Base-by-base conservation (phyloP, 352 stramenopile genomes). In the Phytophthora boehmeriae region DNA sequence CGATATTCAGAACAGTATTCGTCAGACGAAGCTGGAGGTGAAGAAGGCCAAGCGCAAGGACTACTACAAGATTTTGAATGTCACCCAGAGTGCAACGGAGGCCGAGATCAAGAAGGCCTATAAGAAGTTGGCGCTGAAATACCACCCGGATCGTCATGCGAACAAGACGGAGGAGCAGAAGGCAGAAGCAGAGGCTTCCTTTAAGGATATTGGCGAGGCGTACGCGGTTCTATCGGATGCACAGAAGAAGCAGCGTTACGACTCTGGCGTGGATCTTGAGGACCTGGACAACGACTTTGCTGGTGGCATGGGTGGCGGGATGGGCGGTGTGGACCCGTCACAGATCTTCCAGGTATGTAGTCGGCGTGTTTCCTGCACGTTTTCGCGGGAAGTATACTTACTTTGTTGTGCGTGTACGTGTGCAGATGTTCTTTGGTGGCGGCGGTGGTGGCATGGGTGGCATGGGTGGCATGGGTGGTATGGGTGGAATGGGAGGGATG, bases 21-120 rank as follows among this genome's bases (percentile, higher is more conserved):
- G 85, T 25, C 82, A 97, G 47, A 94, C 89, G 16, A 96, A 98
- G 66, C 62, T 94, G 51, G 87, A 97, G 53, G 71, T 98, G 13
- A 98, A 98, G 83, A 92, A 97, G 75, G 88, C 92, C n/a, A 97
- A 97, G 66, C 82, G 93, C 61, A 98, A 98, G 71, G 89, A 99
- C 74, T 98, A 97, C 41, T 99, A 99, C 80, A 96, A 97, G 68
- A 96, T 95, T 50, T 60, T 95, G 60, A 87, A 88, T 48, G 94
- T 95, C 19, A 50, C 75, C 11, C 86, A 92, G 68, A 83, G 41
- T 47, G 83, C 96, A 11, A 88, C 84, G 5, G 86, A 97, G 30
- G 78, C 77, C 2, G 95, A 99, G 66, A 99, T 99, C 59, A 99
- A 99, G 82, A 99, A 98, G 72, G 94, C 97, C 5, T 99, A 98